A percentile compares a stretch with the other conserved stretches of the same genome.
These are phyloP conservation scores for Pestalotiopsis sp. DNA, from an alignment of 2,329 filamentous ascomycete species.

Conservation along the genomic window DNA sequence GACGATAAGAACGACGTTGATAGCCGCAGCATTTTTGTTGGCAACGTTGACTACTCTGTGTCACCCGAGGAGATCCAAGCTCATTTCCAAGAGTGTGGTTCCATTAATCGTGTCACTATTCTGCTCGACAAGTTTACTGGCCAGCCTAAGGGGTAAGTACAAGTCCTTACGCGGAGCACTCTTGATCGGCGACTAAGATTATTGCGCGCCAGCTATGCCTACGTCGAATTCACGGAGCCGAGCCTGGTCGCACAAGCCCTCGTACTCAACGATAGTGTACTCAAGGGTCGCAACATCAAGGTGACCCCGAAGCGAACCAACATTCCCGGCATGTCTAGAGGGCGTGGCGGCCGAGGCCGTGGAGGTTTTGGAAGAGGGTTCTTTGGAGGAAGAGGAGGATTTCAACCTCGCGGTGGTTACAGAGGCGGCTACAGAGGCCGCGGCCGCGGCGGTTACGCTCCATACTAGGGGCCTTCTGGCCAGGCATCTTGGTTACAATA, in stretches of 20 bases:
- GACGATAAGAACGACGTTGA: conserved; percentile 97
- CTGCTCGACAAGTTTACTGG: conserved; percentile 97
- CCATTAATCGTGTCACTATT: conserved; percentile 97
- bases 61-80: conserved; percentile 98
- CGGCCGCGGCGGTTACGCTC: conserved; percentile 58
- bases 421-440: conserved; percentile 63
- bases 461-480: conserved; percentile 53
- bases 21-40: conserved; percentile 93
- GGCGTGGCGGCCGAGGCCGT: conserved; percentile 56
- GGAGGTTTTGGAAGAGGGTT: conserved; percentile 55
- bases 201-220: conserved; percentile 76
- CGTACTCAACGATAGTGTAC: conserved; percentile 93
- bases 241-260: conserved; percentile 90
- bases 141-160: conserved; percentile 92
- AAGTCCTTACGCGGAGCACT: background rate
- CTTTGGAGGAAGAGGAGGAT: conserved; percentile 54
- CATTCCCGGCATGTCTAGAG: conserved; percentile 89
- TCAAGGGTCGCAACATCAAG: conserved; percentile 94
- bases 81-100: conserved; percentile 95
- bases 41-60: conserved; percentile 97
- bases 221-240: conserved; percentile 97
- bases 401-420: conserved; percentile 57
- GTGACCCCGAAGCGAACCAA: conserved; percentile 95
- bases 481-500: conserved; percentile 10
- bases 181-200: background rate